Base-by-base conservation (phyloP, 2,329 filamentous ascomycete genomes). In the Exophiala sp. region DNA sequence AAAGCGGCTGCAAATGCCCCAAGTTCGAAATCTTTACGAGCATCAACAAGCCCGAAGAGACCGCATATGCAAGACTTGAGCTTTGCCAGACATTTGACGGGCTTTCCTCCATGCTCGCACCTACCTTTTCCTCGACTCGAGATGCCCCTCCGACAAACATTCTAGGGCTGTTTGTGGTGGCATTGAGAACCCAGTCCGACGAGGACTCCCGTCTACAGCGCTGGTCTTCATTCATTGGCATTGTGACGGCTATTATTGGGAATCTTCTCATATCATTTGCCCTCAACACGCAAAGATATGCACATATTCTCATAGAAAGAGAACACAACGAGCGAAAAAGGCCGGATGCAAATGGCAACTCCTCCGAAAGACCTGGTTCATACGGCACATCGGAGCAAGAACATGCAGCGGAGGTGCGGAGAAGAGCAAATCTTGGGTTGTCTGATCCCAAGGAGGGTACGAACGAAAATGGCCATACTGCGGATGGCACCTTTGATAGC, bases 181-280 rank as follows among this genome's bases (percentile, higher is more conserved):
- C n/a, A 18, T 35, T 46, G 34, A 51, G 32, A 16, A 11, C 43
- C 18, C 44, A 55, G 20, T 34, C 48, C 38, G 57, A 41, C 11
- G 54, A 38, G 14, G 54, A 50, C 41, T 52, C 49, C 11, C 43
- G 36, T 36, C 16, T 54, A 14, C 47, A 50, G 36, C 49, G 56
- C 32, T 97, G 92, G 91, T 95, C 91, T 43, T 95, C 91, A 21
- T 77, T 97, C 50, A 97, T 99, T 67, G 94, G 94, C 64, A 96
- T 99, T 66, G 73, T 92, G 50, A 95, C 91, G 2, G 91, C 94
- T 47, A 95, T 99, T 65, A 81, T 87, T 47, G 94, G 94, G 52
- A 99, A 99, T 66, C 77, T 96, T 33, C 80, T 99, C 49, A 97
- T 99, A 62, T 95, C 92, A 1, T 85, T 99, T 59, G 94, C 94